Base-by-base conservation (phyloP, 179 eudicot species). In the Silene vulgaris region DNA sequence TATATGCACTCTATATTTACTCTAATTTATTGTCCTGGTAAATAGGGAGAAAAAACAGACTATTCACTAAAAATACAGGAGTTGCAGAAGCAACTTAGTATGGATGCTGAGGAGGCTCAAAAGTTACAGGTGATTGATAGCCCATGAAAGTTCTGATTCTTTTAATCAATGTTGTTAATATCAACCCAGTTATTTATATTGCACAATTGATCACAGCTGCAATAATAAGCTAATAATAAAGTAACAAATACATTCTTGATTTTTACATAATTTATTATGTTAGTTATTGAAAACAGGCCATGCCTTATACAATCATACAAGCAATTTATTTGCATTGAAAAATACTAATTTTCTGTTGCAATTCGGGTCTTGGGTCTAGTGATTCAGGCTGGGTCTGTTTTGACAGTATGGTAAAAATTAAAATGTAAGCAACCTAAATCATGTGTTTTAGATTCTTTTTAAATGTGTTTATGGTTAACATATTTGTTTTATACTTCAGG, bases 81-180 rank as follows among this genome's bases (percentile, higher is more conserved):
- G 80, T 80, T 95, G 85, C 95, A 90, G 83, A 95, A 86, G 95
- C 99, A 95, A 80, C 95, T 95, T 71, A 69, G 87, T 8, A 85
- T 95, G 89, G 97, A 95, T 85, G 83, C 84, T 76, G 97, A 89
- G 84, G 99, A 92, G 85, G 97, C 89, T 80, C 90, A 92, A 81
- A 95, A 90, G 79, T 82, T 95, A 76, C 90, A 92, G 97, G 99
- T 92, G 78, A 9, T 14, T 23, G 13, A 21, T 29, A 30, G 29
- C 28, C 16, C 48, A 8, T 32, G 72, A 14, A 61, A 59, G 35
- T 20, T 71, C 29, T 70, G 48, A 19, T 17, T 23, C 14, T 59
- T 8, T 32, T 30, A 11, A 48, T 74, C 6, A 77, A 8, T 80
- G 59, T 68, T 50, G 66, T n/a, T 73, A 7, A 56, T 61, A 32